These are phyloP conservation scores for Umbilicus rupestris DNA, from an alignment of 164 flowering plant genomes.

Conservation along the genomic window DNA sequence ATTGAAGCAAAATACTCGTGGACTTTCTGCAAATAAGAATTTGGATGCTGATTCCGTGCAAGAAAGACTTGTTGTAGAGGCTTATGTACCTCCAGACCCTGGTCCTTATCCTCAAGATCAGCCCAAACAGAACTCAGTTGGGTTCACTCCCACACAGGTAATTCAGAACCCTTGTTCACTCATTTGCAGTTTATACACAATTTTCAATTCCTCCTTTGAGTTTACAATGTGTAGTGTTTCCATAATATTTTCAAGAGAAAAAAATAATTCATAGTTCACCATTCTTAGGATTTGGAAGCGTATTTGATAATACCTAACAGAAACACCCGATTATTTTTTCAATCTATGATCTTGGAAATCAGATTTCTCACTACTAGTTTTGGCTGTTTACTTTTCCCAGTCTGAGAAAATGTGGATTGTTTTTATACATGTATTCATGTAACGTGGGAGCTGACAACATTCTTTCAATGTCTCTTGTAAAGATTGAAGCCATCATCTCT, in stretches of 20 bases:
- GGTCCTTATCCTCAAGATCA: conserved; percentile 99
- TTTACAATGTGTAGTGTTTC: no score
- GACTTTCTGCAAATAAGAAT: conserved; percentile 56
- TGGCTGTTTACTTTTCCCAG: background rate
- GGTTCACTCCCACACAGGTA: conserved; percentile 96
- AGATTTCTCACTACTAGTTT: background rate
- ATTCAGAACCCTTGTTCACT: background rate
- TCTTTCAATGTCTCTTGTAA: conserved; percentile 11
- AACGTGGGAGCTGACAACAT: background rate
- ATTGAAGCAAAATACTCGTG: conserved; percentile 39
- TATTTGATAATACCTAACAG: no score
- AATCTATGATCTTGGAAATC: background rate
- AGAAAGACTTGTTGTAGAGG: conserved; percentile 68
- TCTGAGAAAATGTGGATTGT: background rate
- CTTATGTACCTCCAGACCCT: conserved; percentile 84
- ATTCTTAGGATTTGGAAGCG: no score
- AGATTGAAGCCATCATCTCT: conserved; percentile 92
- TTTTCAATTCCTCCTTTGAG: background rate
- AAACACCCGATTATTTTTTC: no score
- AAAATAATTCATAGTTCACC: no score
- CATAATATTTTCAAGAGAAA: no score
- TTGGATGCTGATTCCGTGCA: conserved; percentile 26
- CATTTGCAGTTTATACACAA: background rate
- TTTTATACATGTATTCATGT: background rate
- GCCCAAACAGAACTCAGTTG: conserved; percentile 83